phyloP scores from a whole-genome alignment of 1,284 basidiomycete species.

The Pseudozyma pruni region DNA sequence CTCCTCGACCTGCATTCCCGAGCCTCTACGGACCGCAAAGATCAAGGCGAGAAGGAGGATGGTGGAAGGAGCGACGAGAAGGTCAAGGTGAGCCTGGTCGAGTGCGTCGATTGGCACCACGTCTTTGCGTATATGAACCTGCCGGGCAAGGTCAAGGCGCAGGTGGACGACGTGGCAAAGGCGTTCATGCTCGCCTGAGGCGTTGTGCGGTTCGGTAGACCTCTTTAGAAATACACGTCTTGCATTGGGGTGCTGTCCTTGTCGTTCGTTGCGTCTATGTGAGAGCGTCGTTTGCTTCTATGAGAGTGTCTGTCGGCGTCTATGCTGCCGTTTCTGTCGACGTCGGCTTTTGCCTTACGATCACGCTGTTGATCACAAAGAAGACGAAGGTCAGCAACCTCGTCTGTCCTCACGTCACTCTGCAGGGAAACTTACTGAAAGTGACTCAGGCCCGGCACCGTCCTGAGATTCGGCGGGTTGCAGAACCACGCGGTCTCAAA shows the following conservation, averaged over 20 bases:
- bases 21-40: too few relatives aligned
- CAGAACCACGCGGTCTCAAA: constrained; percentile 53
- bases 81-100: constrained; percentile 28
- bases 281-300: too few relatives aligned
- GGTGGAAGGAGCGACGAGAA: neutral
- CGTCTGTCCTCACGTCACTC: neutral
- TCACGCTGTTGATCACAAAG: constrained; percentile 82
- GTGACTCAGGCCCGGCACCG: constrained; percentile 53
- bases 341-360: constrained; percentile 73
- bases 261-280: neutral
- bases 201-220: too few relatives aligned
- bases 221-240: too few relatives aligned
- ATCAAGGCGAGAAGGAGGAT: neutral
- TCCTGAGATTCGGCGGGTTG: constrained; percentile 49
- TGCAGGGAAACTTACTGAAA: constrained; percentile 31
- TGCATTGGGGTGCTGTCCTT: too few relatives aligned
- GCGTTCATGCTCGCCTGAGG: constrained; percentile 31
- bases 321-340: neutral
- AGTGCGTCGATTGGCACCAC: constrained; percentile 36
- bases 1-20: constrained; percentile 2
- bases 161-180: constrained; percentile 32
- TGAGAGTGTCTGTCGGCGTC: too few relatives aligned
- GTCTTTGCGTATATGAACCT: constrained; percentile 35
- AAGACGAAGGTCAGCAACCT: neutral
- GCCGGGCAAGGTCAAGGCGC: constrained; percentile 26